These are phyloP conservation scores for Coffea eugenioides DNA, from an alignment of 257 asterid genomes.

Conservation along the genomic window DNA sequence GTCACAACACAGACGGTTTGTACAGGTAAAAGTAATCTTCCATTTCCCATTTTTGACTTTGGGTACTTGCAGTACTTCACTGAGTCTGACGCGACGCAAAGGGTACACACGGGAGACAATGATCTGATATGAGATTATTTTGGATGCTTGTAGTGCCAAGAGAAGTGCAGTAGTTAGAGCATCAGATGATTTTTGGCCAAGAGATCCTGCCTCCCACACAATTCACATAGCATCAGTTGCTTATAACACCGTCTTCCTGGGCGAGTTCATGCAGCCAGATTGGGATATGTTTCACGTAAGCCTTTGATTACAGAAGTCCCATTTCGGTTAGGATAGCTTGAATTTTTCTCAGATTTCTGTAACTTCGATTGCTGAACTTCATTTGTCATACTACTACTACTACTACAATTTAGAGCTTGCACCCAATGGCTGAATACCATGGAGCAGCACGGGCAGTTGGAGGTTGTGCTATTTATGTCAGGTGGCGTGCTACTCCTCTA, in stretches of 20 bases:
- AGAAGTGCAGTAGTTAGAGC: slow-evolving; percentile 76
- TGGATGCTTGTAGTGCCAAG: slow-evolving; percentile 50
- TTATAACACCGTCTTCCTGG: slow-evolving; percentile 76
- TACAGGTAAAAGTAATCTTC: slow-evolving; percentile 51
- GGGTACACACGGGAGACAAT: neutral
- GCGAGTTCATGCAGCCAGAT: slow-evolving; percentile 98
- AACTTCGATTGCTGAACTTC: neutral
- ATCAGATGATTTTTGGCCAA: slow-evolving; percentile 93
- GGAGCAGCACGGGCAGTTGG: slow-evolving; percentile 95
- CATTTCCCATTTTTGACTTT: neutral
- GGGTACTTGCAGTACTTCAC: neutral
- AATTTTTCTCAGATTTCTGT: neutral
- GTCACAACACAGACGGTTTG: slow-evolving; percentile 84
- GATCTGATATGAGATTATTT: neutral
- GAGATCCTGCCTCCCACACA: slow-evolving; percentile 94
- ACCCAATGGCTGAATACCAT: slow-evolving; percentile 92
- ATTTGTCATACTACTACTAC: too few relatives aligned
- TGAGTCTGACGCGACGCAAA: neutral
- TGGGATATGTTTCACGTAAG: slow-evolving; percentile 99
- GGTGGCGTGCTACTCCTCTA: slow-evolving; percentile 33
- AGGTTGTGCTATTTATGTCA: slow-evolving; percentile 87
- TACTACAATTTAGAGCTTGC: slow-evolving; percentile 51
- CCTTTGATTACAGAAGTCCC: neutral
- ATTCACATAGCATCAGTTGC: slow-evolving; percentile 96
- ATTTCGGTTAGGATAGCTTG: neutral